Base-by-base conservation (phyloP, 2,329 filamentous ascomycete genomes). In the Fonsecaea multimorphosa region DNA sequence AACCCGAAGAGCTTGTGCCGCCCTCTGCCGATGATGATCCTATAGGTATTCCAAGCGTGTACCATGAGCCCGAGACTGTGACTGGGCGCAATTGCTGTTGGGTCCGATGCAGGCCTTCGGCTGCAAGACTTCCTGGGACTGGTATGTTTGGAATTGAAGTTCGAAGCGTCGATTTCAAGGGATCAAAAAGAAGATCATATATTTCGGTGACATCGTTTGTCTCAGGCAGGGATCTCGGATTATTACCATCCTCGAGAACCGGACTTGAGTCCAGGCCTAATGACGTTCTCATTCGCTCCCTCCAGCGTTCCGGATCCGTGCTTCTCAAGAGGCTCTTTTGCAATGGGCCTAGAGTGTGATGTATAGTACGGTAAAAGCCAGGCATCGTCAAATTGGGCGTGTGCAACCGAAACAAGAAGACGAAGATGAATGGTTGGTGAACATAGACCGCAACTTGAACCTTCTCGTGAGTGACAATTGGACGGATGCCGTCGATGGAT, bases 111-210 rank as follows among this genome's bases (percentile, higher is more conserved):
- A 70, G 61, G 16, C 70, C 70, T 46, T 72, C 70, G 6, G 70
- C 70, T 19, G 70, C 70, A 29, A 72, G 67, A 31, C 68, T 71
- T 57, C 79, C 81, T 0, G 85, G 84, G 24, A 85, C 80, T 0
- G 87, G 86, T 59, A 89, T 89, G 68, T 88, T 87, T 6, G 87
- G 87, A 19, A 89, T 81, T n/a, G 82, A 86, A 22, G 85, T 85
- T 64, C 87, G 85, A 3, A 88, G 77, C 0, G 86, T 87, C 1
- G 86, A 74, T 34, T 83, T 84, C 6, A 78, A 76, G 1, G 86
- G 85, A 72, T 89, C 87, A 72, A 84, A 88, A 53, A 88, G 80
- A 8, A 89, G 78, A 69, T 89, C 85, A 74, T 84, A 87, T 46
- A 89, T 83, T 11, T 68, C 64, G 16, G 19, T 32, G 9, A 34